Evolutionary conservation across 345 rosid species (phyloP), one percentile per base, ranked within the genome.

Genomic region (Hibiscus tridactylites): DNA sequence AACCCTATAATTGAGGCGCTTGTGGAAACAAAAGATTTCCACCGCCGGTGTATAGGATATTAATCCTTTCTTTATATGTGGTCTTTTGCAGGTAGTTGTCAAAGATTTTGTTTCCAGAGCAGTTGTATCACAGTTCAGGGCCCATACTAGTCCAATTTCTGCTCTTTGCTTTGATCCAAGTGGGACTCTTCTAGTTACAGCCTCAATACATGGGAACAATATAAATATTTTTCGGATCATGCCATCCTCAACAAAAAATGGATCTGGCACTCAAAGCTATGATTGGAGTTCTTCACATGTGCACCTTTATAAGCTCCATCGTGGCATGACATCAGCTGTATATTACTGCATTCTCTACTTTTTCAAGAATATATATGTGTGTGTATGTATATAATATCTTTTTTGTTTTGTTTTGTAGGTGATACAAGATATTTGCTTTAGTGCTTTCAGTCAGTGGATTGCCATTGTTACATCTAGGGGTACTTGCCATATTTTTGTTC

Each of bases 141-240:
- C 97, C 33, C 99, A 94, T 77, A 88, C 91, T 5, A 94, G 97
- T 83, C 93, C 97, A 31, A 83, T 94, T 73, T 95, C 97, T 74
- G 97, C 99, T 26, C 82, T 95, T 37, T 86, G 93, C 80, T 95
- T 95, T 83, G 99, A 95, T 75, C 99, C 99, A 60, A 94, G 96
- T 81, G 99, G 97, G 73, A 95, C 97, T 44, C 86, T 95, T 52
- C 83, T 95, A 83, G 97, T 92, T 65, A 88, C 97, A 79, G 97
- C 99, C 72, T 95, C 99, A n/a, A 85, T 92, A 42, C 86, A 89
- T 80, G 99, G 99, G 52, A 85, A 87, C 84, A 95, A 88, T 74
- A 88, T 95, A 35, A 95, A 95, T 76, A 83, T 95, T 75, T 95
- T 95, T 77, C 88, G 96, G 71, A 88, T 95, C 73, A 88, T 95